A percentile compares a stretch with the other conserved stretches of the same genome.
phyloP scores from a whole-genome alignment of 2,329 filamentous ascomycete genomes.

The Colletotrichum plurivorum region DNA sequence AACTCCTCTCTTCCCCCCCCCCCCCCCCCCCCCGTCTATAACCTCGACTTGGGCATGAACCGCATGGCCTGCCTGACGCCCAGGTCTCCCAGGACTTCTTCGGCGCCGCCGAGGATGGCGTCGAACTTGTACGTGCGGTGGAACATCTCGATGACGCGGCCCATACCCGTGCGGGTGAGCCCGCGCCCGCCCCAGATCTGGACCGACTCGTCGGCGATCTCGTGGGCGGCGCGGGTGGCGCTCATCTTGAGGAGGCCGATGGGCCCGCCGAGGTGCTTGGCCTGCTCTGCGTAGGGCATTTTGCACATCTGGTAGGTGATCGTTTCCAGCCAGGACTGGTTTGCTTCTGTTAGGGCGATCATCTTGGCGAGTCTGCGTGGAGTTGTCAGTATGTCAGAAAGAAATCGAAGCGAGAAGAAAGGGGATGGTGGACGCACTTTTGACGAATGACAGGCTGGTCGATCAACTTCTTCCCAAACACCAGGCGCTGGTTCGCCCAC shows the following conservation, averaged over 20 bases:
- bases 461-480: conserved; percentile 86
- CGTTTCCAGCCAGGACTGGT: conserved; percentile 87
- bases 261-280: conserved; percentile 81
- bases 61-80: conserved; percentile 88
- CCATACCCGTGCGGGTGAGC: conserved; percentile 87
- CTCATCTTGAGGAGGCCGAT: conserved; percentile 88
- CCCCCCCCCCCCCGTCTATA: conserved; percentile 63
- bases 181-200: conserved; percentile 90
- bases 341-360: conserved; percentile 86
- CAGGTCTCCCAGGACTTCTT: conserved; percentile 86
- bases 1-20: background rate
- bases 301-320: conserved; percentile 91
- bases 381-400: conserved; percentile 5
- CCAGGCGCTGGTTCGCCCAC: conserved; percentile 88
- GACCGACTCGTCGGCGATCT: conserved; percentile 86
- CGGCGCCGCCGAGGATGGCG: conserved; percentile 83
- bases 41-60: conserved; percentile 86
- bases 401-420: background rate
- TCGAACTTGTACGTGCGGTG: conserved; percentile 88
- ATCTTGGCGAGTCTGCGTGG: conserved; percentile 80
- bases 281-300: conserved; percentile 84
- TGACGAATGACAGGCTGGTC: conserved; percentile 87
- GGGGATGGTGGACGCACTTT: conserved; percentile 69
- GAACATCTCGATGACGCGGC: conserved; percentile 86
- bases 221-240: conserved; percentile 82